Base-by-base conservation (phyloP, 169 alveolate genomes). In the Theileria annulata region DNA sequence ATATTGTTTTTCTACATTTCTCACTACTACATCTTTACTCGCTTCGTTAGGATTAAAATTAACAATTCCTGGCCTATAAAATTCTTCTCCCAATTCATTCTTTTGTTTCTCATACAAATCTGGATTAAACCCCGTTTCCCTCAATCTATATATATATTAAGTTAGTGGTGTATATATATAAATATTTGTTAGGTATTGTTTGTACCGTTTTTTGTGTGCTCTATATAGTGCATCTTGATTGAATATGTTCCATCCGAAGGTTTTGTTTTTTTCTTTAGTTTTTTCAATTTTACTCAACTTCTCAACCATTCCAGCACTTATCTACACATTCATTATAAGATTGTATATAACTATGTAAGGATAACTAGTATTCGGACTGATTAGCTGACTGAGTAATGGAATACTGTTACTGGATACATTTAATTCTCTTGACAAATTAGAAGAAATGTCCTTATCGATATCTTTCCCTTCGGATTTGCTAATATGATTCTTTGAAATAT, bases 201-300 rank as follows among this genome's bases (percentile, higher is more conserved):
- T 62, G 0, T 19, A 88, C 93, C 97, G 84, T 79, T 95, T 95
- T 62, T 92, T 87, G 88, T 95, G 95, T 10, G 98, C 96, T 63
- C 96, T 75, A 85, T 93, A 95, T 13, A 94, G 85, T 3, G 95
- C 90, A 72, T 95, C 98, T 28, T 93, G 92, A 87, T 93, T 95
- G 78, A 95, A 95, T 13, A 94, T 96, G 76, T 94, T 94, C 96
- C 96, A 94, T 0, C 98, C 98, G 58, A 92, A 91, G 23, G 88
- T 48, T 37, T 73, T 80, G 33, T 91, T 87, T 60, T 90, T 89
- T 4, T 66, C 73, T 76, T 83, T 83, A 59, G 63, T 76, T 19
- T 67, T 4, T 17, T 35, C 71, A 27, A 33, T 71, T 12, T 83
- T 68, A 48, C 68, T 59, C 48, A 48, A 70, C 83, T 42, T 63